Conservation (phyloP, 345 rosid species). For the Aquilaria malaccensis region DNA sequence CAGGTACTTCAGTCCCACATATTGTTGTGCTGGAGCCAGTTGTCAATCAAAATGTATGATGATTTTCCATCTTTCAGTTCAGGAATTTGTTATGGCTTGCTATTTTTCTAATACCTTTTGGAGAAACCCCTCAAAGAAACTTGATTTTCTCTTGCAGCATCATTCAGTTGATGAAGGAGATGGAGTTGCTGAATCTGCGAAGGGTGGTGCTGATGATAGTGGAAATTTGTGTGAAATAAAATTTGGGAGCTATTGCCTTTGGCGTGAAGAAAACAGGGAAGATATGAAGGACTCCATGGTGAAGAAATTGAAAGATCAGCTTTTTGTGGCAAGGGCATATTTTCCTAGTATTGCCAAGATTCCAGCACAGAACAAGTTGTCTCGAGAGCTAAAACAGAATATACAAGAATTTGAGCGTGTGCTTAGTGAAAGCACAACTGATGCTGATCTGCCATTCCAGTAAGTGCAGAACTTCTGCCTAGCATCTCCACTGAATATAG, state of each 20-base stretch:
- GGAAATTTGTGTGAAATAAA: slow-evolving; percentile 56
- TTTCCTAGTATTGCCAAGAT: slow-evolving; percentile 91
- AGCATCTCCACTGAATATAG: slow-evolving; percentile 7
- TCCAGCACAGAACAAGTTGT: slow-evolving; percentile 58
- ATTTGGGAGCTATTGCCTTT: slow-evolving; percentile 93
- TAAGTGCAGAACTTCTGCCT: slow-evolving; percentile 31
- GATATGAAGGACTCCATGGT: slow-evolving; percentile 74
- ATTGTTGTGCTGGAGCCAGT: slow-evolving; percentile 17
- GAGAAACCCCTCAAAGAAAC: slow-evolving; percentile 9
- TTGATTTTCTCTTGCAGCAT: slow-evolving; percentile 34
- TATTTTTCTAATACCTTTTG: slow-evolving; percentile 6
- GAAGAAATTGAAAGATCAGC: slow-evolving; percentile 83
- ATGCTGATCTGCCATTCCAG: slow-evolving; percentile 75
- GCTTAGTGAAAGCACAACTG: slow-evolving; percentile 84
- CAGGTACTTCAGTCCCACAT: slow-evolving; percentile 27
- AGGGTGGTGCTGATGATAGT: slow-evolving; percentile 31
- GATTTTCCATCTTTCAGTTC: slow-evolving; percentile 5
- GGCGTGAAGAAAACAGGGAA: slow-evolving; percentile 82
- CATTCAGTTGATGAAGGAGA: slow-evolving; percentile 13
- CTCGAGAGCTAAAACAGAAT: slow-evolving; percentile 76
- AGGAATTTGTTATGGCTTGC: not conserved
- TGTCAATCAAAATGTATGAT: slow-evolving; percentile 35
- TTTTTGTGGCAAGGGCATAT: slow-evolving; percentile 93
- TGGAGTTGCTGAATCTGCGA: slow-evolving; percentile 14
- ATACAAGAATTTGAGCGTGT: slow-evolving; percentile 92